Conservation (phyloP, 2,329 filamentous ascomycete genomes). For the Trichoderma sp. region DNA sequence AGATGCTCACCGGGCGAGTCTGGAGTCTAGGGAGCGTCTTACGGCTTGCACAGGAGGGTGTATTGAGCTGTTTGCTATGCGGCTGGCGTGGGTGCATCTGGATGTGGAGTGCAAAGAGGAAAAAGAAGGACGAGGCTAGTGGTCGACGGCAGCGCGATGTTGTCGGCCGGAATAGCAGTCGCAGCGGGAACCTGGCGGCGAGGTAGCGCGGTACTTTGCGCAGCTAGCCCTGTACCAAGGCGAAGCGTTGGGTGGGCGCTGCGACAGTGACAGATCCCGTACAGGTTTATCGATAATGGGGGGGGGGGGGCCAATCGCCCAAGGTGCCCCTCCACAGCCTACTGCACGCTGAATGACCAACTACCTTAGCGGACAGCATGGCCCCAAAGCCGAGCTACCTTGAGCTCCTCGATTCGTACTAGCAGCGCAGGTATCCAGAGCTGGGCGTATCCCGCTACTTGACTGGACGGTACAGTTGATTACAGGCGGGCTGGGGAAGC, state of each 20-base stretch:
- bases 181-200: constrained; percentile 22
- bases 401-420: constrained; percentile 16
- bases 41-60: constrained; percentile 20
- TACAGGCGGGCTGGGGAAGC: background rate
- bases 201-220: constrained; percentile 20
- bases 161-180: constrained; percentile 26
- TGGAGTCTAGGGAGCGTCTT: constrained; percentile 22
- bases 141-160: constrained; percentile 24
- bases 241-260: background rate
- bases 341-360: background rate
- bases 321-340: background rate
- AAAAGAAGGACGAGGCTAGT: constrained; percentile 25
- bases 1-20: constrained; percentile 11
- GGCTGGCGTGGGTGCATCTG: constrained; percentile 25
- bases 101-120: constrained; percentile 26
- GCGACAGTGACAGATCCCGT: constrained; percentile 12
- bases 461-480: background rate
- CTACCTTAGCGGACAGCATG: background rate
- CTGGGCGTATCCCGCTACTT: background rate
- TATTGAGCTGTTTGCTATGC: constrained; percentile 22
- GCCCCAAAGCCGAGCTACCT: constrained; percentile 3
- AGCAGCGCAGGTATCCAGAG: constrained; percentile 18
- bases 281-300: constrained; percentile 20
- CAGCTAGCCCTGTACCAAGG: constrained; percentile 4
- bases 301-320: background rate